A percentile compares a stretch with the other conserved stretches of the same genome.
Conservation (phyloP, 192 early-diverging fungal species). For the Gigaspora rosea region DNA sequence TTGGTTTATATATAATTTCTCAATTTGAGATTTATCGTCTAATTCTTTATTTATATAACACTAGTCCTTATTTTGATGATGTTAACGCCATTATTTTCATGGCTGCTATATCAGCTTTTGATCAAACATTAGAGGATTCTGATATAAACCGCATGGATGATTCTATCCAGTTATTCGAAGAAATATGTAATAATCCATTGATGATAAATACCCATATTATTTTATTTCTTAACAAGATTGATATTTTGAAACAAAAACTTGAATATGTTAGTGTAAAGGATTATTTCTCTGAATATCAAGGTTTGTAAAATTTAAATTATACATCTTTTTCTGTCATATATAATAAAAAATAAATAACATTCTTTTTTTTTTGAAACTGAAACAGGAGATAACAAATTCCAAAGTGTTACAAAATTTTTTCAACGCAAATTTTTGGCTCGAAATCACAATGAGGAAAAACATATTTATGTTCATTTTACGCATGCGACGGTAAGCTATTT, state of each 20-base stretch:
- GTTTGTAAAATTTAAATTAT: slow-evolving; percentile 25
- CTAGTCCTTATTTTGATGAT: slow-evolving; percentile 71
- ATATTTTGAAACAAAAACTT: slow-evolving; percentile 61
- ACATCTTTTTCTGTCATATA: background rate
- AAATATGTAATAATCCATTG: slow-evolving; percentile 51
- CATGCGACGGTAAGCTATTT: slow-evolving; percentile 49
- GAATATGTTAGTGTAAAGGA: slow-evolving; percentile 46
- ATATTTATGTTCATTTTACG: slow-evolving; percentile 52
- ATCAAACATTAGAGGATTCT: slow-evolving; percentile 63
- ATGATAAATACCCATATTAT: slow-evolving; percentile 58
- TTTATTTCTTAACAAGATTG: slow-evolving; percentile 69
- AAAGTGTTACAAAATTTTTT: slow-evolving; percentile 48
- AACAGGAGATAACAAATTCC: slow-evolving; percentile 45
- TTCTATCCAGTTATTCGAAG: slow-evolving; percentile 44
- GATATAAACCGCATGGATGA: slow-evolving; percentile 58
- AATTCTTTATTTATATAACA: background rate
- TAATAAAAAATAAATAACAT: background rate
- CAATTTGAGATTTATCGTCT: background rate
- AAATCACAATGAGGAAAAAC: slow-evolving; percentile 46
- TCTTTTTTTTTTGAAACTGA: too few relatives aligned
- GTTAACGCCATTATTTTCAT: slow-evolving; percentile 70
- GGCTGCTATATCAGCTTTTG: slow-evolving; percentile 64
- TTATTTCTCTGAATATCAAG: slow-evolving; percentile 59
- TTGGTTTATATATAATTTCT: background rate
- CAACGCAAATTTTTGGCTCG: slow-evolving; percentile 47